Conservation (phyloP, 2,329 filamentous ascomycete genomes). For the Aureobasidium sp. region DNA sequence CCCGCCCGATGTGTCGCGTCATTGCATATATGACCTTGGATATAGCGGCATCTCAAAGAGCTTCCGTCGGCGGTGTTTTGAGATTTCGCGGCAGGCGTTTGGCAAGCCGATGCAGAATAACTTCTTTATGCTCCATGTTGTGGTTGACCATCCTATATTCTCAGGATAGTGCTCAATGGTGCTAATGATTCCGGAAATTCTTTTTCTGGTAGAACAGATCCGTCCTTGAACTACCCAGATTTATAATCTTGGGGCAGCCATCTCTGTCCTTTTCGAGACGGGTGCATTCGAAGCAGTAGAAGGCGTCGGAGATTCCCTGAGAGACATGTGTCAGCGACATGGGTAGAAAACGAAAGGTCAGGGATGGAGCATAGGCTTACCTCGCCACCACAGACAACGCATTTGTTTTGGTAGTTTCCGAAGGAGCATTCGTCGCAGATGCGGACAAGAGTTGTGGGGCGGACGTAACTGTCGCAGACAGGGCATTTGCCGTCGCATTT, state of each 20-base stretch:
- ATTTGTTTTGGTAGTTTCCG: slow-evolving; percentile 99
- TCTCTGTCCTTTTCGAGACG: slow-evolving; percentile 93
- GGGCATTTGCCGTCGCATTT: slow-evolving; percentile 99
- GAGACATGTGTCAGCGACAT: not conserved
- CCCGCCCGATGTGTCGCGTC: not conserved
- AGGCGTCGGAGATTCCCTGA: slow-evolving; percentile 85
- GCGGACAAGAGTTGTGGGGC: slow-evolving; percentile 89
- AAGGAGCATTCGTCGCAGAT: slow-evolving; percentile 99
- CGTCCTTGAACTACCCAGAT: slow-evolving; percentile 88
- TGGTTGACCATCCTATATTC: not conserved
- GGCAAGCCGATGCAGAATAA: too few species aligned
- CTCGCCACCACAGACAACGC: slow-evolving; percentile 95
- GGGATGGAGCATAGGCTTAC: slow-evolving; percentile 14
- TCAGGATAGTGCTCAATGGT: not conserved
- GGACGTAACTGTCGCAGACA: slow-evolving; percentile 97
- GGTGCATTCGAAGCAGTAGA: slow-evolving; percentile 99
- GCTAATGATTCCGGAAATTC: slow-evolving; percentile 53
- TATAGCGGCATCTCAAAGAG: not conserved
- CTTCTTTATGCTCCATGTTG: not conserved
- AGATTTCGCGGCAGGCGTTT: not conserved
- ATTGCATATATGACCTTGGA: not conserved
- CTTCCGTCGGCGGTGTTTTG: not conserved
- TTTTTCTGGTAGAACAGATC: slow-evolving; percentile 79
- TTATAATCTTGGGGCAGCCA: slow-evolving; percentile 98
- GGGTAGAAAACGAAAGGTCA: not conserved